phyloP scores from a whole-genome alignment of 345 rosid genomes.

The Gossypium herbaceum region DNA sequence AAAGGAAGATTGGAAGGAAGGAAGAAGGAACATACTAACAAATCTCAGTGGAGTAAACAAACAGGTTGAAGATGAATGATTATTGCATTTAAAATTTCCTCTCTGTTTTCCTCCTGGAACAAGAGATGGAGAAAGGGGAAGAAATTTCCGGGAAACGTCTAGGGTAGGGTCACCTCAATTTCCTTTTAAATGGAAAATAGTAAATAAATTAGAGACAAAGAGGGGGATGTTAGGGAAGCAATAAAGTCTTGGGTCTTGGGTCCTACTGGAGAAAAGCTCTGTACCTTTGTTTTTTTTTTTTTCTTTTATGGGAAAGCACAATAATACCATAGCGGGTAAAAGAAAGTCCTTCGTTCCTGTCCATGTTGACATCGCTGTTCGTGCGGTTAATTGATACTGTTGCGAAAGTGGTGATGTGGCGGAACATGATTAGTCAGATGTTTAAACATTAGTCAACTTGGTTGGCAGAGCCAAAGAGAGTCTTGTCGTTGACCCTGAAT shows the following conservation, averaged over 20 bases:
- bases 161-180: background rate
- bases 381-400: background rate
- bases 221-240: background rate
- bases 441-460: too few species aligned
- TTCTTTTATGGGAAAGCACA: too few species aligned
- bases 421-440: background rate
- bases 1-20: background rate
- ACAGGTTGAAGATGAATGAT: background rate
- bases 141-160: conserved; percentile 2
- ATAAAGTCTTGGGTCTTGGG: conserved; percentile 5
- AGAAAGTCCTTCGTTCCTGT: background rate
- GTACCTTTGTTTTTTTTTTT: too few species aligned
- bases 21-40: background rate
- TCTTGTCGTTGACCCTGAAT: too few species aligned
- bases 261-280: background rate
- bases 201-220: background rate
- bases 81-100: background rate
- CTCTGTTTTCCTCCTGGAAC: background rate
- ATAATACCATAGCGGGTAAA: background rate
- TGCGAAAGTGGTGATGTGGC: background rate
- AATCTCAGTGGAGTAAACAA: background rate
- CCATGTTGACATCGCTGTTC: background rate
- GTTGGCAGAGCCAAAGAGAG: too few species aligned
- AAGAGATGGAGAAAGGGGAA: conserved; percentile 11
- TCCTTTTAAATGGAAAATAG: background rate